phyloP scores from a whole-genome alignment of 139 green algal genomes.

The Closterium sp. region DNA sequence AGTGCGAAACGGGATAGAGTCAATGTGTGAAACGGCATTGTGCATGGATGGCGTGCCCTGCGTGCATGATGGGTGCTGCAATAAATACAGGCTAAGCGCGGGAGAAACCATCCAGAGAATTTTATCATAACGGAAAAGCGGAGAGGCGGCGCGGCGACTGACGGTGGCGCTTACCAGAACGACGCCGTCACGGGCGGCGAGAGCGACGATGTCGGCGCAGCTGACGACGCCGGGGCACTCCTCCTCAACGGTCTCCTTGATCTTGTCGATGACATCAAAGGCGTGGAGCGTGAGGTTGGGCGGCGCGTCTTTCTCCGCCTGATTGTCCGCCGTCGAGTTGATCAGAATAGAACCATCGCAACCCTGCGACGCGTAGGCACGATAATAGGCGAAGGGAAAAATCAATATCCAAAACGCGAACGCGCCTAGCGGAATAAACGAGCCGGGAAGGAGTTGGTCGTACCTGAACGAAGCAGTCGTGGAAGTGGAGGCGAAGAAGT shows the following conservation, averaged over 20 bases:
- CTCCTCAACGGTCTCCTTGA: background rate
- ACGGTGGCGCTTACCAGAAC: background rate
- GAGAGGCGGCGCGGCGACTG: too few species aligned
- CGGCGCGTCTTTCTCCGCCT: constrained; percentile 11
- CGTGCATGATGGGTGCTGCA: too few species aligned
- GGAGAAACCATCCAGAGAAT: too few species aligned
- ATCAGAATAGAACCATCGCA: constrained; percentile 12
- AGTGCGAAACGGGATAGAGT: too few species aligned
- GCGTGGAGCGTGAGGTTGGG: background rate
- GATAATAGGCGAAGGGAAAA: background rate
- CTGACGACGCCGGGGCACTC: constrained; percentile 3
- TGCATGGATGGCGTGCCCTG: too few species aligned
- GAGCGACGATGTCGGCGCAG: constrained; percentile 10
- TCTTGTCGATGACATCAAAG: background rate
- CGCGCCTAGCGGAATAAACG: background rate
- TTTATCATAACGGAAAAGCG: too few species aligned
- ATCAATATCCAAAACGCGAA: too few species aligned
- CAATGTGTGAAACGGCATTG: too few species aligned
- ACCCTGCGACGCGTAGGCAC: background rate
- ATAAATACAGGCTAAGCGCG: background rate
- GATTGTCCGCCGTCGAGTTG: background rate
- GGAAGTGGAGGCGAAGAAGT: constrained; percentile 5
- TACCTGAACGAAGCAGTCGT: constrained; percentile 21
- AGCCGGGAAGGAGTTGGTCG: background rate
- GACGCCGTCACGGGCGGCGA: background rate